Base-by-base conservation (phyloP, 2,329 filamentous ascomycete genomes). In the Aspergillus candidus region DNA sequence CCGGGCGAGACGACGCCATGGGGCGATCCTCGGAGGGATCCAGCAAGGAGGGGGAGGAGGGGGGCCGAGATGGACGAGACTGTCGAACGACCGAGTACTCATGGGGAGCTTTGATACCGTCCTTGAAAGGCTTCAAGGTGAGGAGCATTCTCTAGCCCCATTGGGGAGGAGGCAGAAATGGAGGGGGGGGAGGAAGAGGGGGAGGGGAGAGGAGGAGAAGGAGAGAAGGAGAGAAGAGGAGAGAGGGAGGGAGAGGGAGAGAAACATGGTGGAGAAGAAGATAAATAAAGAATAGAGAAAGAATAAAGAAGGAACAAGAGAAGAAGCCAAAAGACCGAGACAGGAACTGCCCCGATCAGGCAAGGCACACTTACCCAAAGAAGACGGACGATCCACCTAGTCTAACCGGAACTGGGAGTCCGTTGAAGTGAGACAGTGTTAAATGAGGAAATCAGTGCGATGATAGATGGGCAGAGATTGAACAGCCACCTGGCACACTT, bases 1-100 rank as follows among this genome's bases (percentile, higher is more conserved):
- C 80, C 67, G 83, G 79, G 67, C 83, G 82, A 66, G 81, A 77
- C 60, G 76, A 78, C 60, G 83, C 82, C 83, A 87, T 87, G 56
- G 66, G 65, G 49, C 69, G 75, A 70, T 60, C 73, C 76, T 59
- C 71, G 66, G 57, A 69, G 61, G 55, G 50, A 56, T 55, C 40
- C 61, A 57, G 46, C 56, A 61, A 44, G 55, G 63, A 51, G 58
- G 61, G 50, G 52, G 64, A 52, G 60, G 69, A 52, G 46, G 56
- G 52, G 41, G 52, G 52, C 40, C 60, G 68, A 65, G 64, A 64
- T 60, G 62, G 68, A 61, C 61, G 62, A 58, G 50, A 66, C 60
- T 59, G 63, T 58, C 58, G 65, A 63, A 69, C 57, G 40, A 65
- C 58, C 56, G 67, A 65, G 61, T 72, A 72, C 56, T 74, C 73